A percentile compares a stretch with the other conserved stretches of the same genome.
phyloP scores from a whole-genome alignment of 1,284 basidiomycete genomes.

The Phylloboletellus chloephorus region DNA sequence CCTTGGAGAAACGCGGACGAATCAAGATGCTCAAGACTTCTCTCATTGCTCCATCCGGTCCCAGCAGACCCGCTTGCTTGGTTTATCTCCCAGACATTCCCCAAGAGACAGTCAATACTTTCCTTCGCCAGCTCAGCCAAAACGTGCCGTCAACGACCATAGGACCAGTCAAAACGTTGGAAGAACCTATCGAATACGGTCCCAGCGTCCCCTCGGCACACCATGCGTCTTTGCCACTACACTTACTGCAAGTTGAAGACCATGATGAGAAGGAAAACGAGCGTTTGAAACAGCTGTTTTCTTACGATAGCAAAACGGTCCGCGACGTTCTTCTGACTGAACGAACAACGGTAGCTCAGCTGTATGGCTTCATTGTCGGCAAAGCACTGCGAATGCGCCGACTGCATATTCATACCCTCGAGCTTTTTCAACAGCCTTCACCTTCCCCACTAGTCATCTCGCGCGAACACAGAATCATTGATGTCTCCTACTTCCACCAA shows the following conservation, averaged over 20 bases:
- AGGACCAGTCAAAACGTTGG: constrained; percentile 40
- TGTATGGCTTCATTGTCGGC: constrained; percentile 64
- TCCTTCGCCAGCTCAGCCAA: constrained; percentile 48
- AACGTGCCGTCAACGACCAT: constrained; percentile 31
- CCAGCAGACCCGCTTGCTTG: constrained; percentile 50
- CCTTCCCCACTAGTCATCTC: constrained; percentile 47
- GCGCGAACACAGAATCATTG: constrained; percentile 47
- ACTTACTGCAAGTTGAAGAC: constrained; percentile 41
- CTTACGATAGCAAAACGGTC: constrained; percentile 46
- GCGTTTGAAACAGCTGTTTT: constrained; percentile 47
- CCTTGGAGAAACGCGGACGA: constrained; percentile 55
- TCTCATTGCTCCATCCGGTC: constrained; percentile 49
- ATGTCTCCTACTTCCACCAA: constrained; percentile 50
- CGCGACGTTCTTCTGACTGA: constrained; percentile 60
- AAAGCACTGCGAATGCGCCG: constrained; percentile 56
- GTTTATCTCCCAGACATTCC: constrained; percentile 54
- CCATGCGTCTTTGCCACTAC: constrained; percentile 35
- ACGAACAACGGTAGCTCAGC: constrained; percentile 57
- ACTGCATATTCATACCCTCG: constrained; percentile 54
- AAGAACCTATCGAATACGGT: constrained; percentile 51
- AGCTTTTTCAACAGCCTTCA: constrained; percentile 39
- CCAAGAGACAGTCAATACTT: constrained; percentile 47
- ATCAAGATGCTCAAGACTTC: constrained; percentile 62
- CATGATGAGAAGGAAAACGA: constrained; percentile 36
- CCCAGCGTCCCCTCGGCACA: constrained; percentile 32